These are phyloP conservation scores for Sorghum bicolor DNA, from an alignment of 176 grass and related monocot species.

Conservation along the genomic window Sorghum_bicolor_NCBIv3 NC_012872.2:70941001-70941500, in stretches of 20 bases:
- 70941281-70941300: background rate
- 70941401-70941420: background rate
- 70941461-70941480: conserved; percentile 8
- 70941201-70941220: background rate
- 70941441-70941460: conserved; percentile 9
- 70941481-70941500: conserved; percentile 42
- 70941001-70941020: background rate
- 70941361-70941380: no score
- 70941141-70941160: conserved; percentile 30
- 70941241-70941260: conserved; percentile 13
- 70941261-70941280: background rate
- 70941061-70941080: background rate
- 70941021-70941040: background rate
- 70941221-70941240: conserved; percentile 40
- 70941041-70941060: background rate
- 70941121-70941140: background rate
- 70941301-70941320: background rate
- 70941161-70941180: conserved; percentile 20
- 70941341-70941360: background rate
- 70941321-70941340: background rate
- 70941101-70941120: background rate
- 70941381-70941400: background rate
- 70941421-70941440: background rate
- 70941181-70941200: background rate
- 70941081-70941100: conserved; percentile 18